phyloP scores from a whole-genome alignment of 2,329 filamentous ascomycete genomes.

The Beauveria brongniartii region DNA sequence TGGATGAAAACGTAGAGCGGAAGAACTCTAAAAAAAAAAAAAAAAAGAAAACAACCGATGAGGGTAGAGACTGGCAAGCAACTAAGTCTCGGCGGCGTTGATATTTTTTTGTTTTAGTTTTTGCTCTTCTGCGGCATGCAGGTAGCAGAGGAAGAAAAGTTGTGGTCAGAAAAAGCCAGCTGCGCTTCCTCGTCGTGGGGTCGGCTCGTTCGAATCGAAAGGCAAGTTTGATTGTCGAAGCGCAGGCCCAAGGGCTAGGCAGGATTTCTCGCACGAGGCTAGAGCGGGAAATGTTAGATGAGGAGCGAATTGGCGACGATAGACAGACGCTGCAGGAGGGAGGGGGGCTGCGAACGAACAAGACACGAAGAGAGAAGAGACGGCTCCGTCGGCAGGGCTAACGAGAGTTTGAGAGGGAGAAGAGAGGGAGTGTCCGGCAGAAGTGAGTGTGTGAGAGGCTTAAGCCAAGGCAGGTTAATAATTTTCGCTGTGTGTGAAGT shows the following conservation, averaged over 20 bases:
- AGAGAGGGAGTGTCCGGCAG: neutral
- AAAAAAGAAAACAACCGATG: neutral
- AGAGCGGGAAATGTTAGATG: neutral
- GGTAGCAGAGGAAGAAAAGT: conserved; percentile 5
- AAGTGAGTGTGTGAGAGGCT: neutral
- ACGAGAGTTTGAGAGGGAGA: neutral
- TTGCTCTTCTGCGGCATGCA: neutral
- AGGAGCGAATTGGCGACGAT: neutral
- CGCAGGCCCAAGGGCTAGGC: neutral
- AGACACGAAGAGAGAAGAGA: neutral
- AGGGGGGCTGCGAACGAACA: neutral
- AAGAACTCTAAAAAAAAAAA: neutral
- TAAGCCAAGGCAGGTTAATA: conserved; percentile 14
- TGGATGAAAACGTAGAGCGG: neutral
- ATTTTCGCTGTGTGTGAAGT: conserved; percentile 32
- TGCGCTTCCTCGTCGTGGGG: conserved; percentile 1
- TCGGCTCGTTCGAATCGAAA: conserved; percentile 7
- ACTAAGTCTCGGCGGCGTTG: neutral
- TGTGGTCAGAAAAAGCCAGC: neutral
- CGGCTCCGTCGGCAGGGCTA: conserved; percentile 1
- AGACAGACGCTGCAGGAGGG: neutral
- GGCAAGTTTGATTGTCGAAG: conserved; percentile 1
- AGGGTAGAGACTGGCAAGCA: neutral
- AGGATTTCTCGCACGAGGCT: neutral
- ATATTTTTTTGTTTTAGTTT: neutral